phyloP scores from a whole-genome alignment of 768 basidiomycete species.

The Boletellus ananas region DNA sequence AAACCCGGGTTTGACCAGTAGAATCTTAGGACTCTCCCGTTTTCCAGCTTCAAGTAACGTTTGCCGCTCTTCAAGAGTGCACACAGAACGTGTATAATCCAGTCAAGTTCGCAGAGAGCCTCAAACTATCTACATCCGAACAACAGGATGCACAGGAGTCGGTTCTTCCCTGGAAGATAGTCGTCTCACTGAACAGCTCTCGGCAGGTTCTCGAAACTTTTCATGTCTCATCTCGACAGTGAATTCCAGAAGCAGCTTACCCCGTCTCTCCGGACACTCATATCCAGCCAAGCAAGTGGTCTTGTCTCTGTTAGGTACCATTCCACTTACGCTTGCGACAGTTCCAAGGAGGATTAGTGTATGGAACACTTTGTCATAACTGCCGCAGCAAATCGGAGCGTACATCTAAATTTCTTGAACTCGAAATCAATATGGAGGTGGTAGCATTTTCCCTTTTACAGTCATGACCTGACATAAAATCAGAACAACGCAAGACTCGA shows the following conservation, averaged over 20 bases:
- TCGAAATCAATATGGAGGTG: constrained; percentile 84
- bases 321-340: constrained; percentile 29
- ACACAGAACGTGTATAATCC: constrained; percentile 76
- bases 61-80: constrained; percentile 82
- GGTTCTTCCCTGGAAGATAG: constrained; percentile 19
- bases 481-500: constrained; percentile 73
- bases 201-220: constrained; percentile 86
- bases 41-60: constrained; percentile 73
- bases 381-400: constrained; percentile 71
- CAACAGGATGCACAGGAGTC: constrained; percentile 99
- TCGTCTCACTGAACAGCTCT: constrained; percentile 5
- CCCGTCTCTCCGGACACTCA: constrained; percentile 58
- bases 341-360: constrained; percentile 86
- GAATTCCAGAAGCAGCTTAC: constrained; percentile 83
- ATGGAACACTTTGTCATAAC: constrained; percentile 70
- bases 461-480: not conserved
- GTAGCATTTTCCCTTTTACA: not conserved
- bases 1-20: not conserved
- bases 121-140: constrained; percentile 75
- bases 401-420: constrained; percentile 73
- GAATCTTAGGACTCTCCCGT: constrained; percentile 64
- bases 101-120: constrained; percentile 74
- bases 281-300: constrained; percentile 63
- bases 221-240: constrained; percentile 82
- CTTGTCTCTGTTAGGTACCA: not conserved